Percentiles rank a stretch among this genome's conserved stretches.
phyloP scores from a whole-genome alignment of 305 asterid genomes.

The Ilex paraguariensis region DNA sequence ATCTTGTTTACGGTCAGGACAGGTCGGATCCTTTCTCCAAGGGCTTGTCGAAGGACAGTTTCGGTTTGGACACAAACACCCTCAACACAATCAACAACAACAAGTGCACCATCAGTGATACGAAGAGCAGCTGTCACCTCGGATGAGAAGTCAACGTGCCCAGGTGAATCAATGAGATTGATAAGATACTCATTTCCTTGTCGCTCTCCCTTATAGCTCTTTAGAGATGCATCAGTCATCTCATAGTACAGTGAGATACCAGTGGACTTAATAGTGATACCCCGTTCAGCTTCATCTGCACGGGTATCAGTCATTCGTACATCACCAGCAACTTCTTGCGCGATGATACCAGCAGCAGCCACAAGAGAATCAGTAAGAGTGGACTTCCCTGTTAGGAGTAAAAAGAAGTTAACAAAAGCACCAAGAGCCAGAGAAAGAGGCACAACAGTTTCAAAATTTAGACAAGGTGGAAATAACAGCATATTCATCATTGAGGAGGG shows the following conservation, averaged over 20 bases:
- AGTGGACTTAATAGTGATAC: conserved; percentile 35
- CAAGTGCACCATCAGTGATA: conserved; percentile 39
- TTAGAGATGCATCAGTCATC: conserved; percentile 29
- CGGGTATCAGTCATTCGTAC: conserved; percentile 45
- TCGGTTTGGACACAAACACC: conserved; percentile 47
- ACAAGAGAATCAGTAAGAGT: conserved; percentile 40
- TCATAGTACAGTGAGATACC: conserved; percentile 36
- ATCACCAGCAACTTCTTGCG: conserved; percentile 42
- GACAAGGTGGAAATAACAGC: too few relatives aligned
- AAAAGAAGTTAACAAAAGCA: conserved; percentile 35
- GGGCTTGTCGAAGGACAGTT: conserved; percentile 44
- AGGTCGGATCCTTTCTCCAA: conserved; percentile 44
- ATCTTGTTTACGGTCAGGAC: conserved; percentile 41
- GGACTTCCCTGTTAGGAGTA: conserved; percentile 32
- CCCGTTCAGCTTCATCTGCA: conserved; percentile 45
- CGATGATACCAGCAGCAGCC: conserved; percentile 46
- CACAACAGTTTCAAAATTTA: too few relatives aligned
- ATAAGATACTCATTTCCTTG: conserved; percentile 35
- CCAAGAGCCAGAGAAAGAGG: conserved; percentile 15
- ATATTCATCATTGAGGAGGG: too few relatives aligned
- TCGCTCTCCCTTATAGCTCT: conserved; percentile 31
- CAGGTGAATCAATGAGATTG: conserved; percentile 39
- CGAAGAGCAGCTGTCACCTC: conserved; percentile 40
- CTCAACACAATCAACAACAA: conserved; percentile 41
- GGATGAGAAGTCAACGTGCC: conserved; percentile 39